Conservation (phyloP, 345 rosid genomes). For the Camelina laxa region DNA sequence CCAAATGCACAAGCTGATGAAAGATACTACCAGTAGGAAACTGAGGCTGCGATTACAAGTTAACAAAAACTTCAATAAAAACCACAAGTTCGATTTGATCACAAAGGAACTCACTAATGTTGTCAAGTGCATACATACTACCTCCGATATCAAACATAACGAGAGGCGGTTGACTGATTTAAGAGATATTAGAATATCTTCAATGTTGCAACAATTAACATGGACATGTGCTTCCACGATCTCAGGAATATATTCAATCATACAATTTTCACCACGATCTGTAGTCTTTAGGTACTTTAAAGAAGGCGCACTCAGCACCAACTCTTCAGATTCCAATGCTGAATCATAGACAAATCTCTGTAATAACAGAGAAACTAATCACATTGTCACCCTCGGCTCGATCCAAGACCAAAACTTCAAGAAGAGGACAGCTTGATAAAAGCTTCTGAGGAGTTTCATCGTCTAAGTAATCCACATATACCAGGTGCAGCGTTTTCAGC, state of each 20-base stretch:
- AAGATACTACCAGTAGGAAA: too few relatives aligned
- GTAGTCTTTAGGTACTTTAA: neutral
- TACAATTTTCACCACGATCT: neutral
- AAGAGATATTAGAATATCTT: conserved; percentile 5
- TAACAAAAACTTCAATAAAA: too few relatives aligned
- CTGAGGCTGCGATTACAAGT: too few relatives aligned
- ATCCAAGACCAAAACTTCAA: neutral
- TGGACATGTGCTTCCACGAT: conserved; percentile 14
- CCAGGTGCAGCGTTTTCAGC: neutral
- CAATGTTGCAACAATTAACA: neutral
- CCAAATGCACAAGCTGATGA: too few relatives aligned
- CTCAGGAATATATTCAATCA: conserved; percentile 10
- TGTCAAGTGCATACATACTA: too few relatives aligned
- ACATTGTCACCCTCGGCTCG: neutral
- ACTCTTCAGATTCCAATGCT: neutral
- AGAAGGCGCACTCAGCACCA: conserved; percentile 1
- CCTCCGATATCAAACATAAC: conserved; percentile 3
- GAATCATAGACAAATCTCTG: neutral
- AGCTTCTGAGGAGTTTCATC: neutral
- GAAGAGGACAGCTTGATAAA: conserved; percentile 13
- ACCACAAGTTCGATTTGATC: too few relatives aligned
- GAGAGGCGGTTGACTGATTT: conserved; percentile 21
- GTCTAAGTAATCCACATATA: neutral
- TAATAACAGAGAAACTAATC: neutral
- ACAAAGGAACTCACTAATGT: too few relatives aligned